Percentiles rank a stretch among this genome's conserved stretches.
These are phyloP conservation scores for Acanthochlamys bracteata DNA, from an alignment of 106 monocot genomes.

Conservation along the genomic window DNA sequence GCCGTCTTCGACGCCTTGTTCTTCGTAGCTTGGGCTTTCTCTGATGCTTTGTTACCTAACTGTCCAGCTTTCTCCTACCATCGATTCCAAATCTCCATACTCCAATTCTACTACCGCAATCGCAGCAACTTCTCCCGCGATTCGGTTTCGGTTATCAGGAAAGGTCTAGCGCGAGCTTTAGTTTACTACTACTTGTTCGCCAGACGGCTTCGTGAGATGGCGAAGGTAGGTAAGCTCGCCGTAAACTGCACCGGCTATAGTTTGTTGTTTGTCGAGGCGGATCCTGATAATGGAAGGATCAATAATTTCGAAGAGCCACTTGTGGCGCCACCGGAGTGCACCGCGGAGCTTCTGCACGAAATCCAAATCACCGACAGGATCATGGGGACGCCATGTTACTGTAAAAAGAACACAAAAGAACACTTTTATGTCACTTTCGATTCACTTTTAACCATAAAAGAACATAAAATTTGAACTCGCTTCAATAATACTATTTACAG, in stretches of 20 bases:
- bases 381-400: not conserved
- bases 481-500: too few relatives aligned
- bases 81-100: slow-evolving; percentile 8
- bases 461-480: too few relatives aligned
- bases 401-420: too few relatives aligned
- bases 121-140: not conserved
- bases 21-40: too few relatives aligned
- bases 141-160: slow-evolving; percentile 1
- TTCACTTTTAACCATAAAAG: too few relatives aligned
- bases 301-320: slow-evolving; percentile 11
- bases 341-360: not conserved
- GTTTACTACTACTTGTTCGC: slow-evolving; percentile 16
- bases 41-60: too few relatives aligned
- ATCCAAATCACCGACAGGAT: not conserved
- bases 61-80: too few relatives aligned
- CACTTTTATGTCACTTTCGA: too few relatives aligned
- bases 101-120: slow-evolving; percentile 16
- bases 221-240: not conserved
- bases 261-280: slow-evolving; percentile 26
- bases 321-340: not conserved
- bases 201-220: slow-evolving; percentile 1
- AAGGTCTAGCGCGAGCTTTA: slow-evolving; percentile 8
- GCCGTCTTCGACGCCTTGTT: too few relatives aligned
- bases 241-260: slow-evolving; percentile 28
- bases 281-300: slow-evolving; percentile 13